phyloP scores from a whole-genome alignment of 331 rosid species.

The Pyrus hybrid region DNA sequence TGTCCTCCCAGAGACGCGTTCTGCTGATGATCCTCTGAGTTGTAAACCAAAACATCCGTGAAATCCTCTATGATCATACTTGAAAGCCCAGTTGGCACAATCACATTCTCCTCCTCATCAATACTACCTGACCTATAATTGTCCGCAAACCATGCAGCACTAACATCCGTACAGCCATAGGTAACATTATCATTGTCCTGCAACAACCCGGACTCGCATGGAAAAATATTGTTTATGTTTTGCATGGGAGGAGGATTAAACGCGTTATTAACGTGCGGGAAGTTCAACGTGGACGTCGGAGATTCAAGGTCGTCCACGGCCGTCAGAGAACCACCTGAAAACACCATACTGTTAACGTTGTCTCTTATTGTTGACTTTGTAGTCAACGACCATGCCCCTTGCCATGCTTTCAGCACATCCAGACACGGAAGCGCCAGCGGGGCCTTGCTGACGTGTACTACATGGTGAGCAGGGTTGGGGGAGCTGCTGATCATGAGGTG shows the following conservation, averaged over 20 bases:
- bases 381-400: slow-evolving; percentile 19
- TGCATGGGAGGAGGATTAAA: neutral
- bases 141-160: slow-evolving; percentile 11
- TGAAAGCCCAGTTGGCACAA: neutral
- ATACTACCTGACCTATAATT: neutral
- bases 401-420: slow-evolving; percentile 51
- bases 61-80: slow-evolving; percentile 22
- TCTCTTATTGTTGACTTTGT: neutral
- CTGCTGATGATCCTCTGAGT: slow-evolving; percentile 6
- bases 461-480: neutral
- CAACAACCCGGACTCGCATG: neutral
- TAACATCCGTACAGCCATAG: slow-evolving; percentile 3
- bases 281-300: slow-evolving; percentile 39
- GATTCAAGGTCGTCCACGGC: slow-evolving; percentile 38
- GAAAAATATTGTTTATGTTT: neutral
- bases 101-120: neutral
- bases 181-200: neutral
- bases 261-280: slow-evolving; percentile 10
- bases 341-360: neutral
- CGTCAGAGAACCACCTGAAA: slow-evolving; percentile 21
- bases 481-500: slow-evolving; percentile 7
- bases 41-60: slow-evolving; percentile 6
- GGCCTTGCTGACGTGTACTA: neutral
- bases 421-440: slow-evolving; percentile 27
- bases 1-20: neutral